Base-by-base conservation (phyloP, 345 rosid species). In the Xanthoceras sorbifolium region DNA sequence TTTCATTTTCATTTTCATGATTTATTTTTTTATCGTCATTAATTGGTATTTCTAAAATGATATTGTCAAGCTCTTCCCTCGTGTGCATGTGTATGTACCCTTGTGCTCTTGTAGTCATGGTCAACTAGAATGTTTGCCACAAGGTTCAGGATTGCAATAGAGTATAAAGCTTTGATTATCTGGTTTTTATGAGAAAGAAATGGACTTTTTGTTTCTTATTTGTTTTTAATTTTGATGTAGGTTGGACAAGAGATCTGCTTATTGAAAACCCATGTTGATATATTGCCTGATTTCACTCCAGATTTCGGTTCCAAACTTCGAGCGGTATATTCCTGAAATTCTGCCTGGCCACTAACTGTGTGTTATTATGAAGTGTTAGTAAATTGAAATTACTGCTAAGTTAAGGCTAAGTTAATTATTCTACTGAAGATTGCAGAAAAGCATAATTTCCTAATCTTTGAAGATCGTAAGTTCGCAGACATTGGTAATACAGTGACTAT, bases 401-500 rank as follows among this genome's bases (percentile, higher is more conserved):
- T 38, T 71, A 42, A 44, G 17, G 64, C 69, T 79, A 32, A 76
- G 14, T 59, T 54, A 32, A 11, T 29, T 54, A 44, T 48, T 70
- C 17, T 17, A 6, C 26, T 25, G 44, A 79, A 93, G 99, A 96
- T 96, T 15, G 99, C 99, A 73, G 97, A 96, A 26, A 90, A 87
- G 81, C 84, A 91, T 73, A 90, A 93, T 67, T 96, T 96, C 84
- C 81, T 96, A 78, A 88, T 96, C 64, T 96, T 96, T 80, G 99
- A 96, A 77, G 99, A 96, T 82, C 93, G 99, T 18, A 96, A 96
- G 86, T 96, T 93, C 86, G 99, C 98, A 4, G 99, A 93, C 82
- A 96, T 96, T 83, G 99, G 99, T 63, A 93, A 96, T 89, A 96
- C 99, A 0, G 98, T 96, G 79, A 92, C 99, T 6, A 90, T 96